A percentile compares a stretch with the other conserved stretches of the same genome.
These are phyloP conservation scores for Syzygium oleosum DNA, from an alignment of 345 rosid genomes.

Conservation along the genomic window DNA sequence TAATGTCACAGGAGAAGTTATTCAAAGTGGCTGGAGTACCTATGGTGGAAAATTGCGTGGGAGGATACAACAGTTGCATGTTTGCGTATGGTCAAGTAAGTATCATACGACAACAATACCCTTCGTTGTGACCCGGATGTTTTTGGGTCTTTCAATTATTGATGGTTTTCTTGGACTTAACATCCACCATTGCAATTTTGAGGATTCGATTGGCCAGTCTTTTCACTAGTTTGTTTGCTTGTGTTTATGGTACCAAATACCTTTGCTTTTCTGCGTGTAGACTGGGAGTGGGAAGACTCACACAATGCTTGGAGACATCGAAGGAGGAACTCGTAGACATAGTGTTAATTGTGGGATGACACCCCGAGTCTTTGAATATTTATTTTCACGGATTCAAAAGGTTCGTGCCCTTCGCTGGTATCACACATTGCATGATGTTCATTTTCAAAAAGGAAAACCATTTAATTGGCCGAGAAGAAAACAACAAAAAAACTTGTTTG, in stretches of 20 bases:
- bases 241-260: neutral
- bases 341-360: conserved; percentile 97
- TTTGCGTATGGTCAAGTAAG: conserved; percentile 98
- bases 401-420: conserved; percentile 14
- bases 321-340: conserved; percentile 89
- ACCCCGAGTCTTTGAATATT: conserved; percentile 86
- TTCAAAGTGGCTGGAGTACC: conserved; percentile 94
- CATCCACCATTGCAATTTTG: neutral
- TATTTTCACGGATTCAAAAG: conserved; percentile 91
- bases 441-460: neutral
- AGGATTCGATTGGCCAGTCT: neutral
- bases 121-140: neutral
- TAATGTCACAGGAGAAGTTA: conserved; percentile 56
- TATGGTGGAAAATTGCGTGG: conserved; percentile 94
- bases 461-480: neutral
- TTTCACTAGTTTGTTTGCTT: neutral
- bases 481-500: neutral
- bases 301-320: conserved; percentile 99
- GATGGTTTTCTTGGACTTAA: neutral
- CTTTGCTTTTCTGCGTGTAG: conserved; percentile 26
- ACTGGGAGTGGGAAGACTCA: conserved; percentile 99
- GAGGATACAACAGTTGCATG: conserved; percentile 98
- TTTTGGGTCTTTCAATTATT: neutral
- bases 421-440: neutral
- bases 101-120: neutral